Base-by-base conservation (phyloP, 768 basidiomycete genomes). In the Mycena venus region DNA sequence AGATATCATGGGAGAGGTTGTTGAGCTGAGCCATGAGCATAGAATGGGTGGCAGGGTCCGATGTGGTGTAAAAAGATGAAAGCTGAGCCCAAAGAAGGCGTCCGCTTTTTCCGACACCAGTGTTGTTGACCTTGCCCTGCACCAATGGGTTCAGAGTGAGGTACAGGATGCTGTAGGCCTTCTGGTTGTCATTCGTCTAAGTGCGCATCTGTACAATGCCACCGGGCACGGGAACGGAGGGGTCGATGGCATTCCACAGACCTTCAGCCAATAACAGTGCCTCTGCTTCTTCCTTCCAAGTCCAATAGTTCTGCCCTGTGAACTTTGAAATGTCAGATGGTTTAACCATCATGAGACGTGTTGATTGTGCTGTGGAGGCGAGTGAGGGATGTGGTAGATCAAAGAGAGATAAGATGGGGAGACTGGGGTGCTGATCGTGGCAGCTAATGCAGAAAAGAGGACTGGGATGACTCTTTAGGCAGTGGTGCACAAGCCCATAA, bases 21-120 rank as follows among this genome's bases (percentile, higher is more conserved):
- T 66, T 6, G 32, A 66, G 23, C 36, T 66, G 31, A 51, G 47
- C 15, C 64, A 66, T 66, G 64, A 66, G 64, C 11, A 55, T 66
- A 1, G 64, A 51, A 19, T 34, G 51, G 34, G 49, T 66, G 12
- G 51, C 64, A 32, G 64, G n/a, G 32, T 66, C 64, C 2, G 63
- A 5, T 14, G 40, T 44, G 40, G 29, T 49, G 47, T 64, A 64
- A 9, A 19, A 64, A 3, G 63, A 64, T n/a, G 4, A 44, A 4
- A 64, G 63, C 10, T 31, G 25, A 7, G 23, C 23, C 63, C 63
- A 64, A 11, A 49, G 47, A n/a, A 49, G n/a, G 11, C n/a, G 47
- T 2, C 47, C 47, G n/a, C n/a, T 49, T n/a, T n/a, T 23, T 14
- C 21, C n/a, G 14, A 49, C n/a, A 23, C 47, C 47, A 4, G 47